Percentiles rank a stretch among this genome's conserved stretches.
Conservation (phyloP, 139 green algal species). For the Pseudopediastrum boryanum region DNA sequence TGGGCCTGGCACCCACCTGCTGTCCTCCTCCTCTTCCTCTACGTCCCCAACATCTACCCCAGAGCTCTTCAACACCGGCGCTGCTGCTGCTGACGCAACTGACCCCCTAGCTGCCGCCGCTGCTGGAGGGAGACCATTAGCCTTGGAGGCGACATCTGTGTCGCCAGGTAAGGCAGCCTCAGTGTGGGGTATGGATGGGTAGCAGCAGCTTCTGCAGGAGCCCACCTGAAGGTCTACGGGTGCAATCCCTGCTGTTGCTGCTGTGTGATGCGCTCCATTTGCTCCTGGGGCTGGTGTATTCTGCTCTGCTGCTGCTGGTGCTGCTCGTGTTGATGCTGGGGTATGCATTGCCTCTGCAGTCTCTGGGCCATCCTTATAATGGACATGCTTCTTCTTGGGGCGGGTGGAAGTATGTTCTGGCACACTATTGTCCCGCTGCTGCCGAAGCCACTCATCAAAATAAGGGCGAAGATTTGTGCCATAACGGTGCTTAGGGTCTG, state of each 20-base stretch:
- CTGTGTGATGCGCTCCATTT: neutral
- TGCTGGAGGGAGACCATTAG: neutral
- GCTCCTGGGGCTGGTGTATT: neutral
- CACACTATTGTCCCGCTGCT: conserved; percentile 26
- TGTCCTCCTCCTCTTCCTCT: neutral
- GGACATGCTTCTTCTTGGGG: too few relatives aligned
- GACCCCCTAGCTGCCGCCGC: neutral
- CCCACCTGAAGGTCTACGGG: conserved; percentile 11
- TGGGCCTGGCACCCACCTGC: neutral
- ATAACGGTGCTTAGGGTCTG: conserved; percentile 69
- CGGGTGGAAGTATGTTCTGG: too few relatives aligned
- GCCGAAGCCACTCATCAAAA: conserved; percentile 52
- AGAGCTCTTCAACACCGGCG: too few relatives aligned
- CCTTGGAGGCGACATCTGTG: too few relatives aligned
- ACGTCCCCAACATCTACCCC: too few relatives aligned
- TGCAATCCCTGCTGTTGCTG: neutral
- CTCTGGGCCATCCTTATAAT: too few relatives aligned
- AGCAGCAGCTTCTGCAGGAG: conserved; percentile 4
- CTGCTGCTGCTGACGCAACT: neutral
- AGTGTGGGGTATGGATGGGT: too few relatives aligned
- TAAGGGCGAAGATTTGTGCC: conserved; percentile 67
- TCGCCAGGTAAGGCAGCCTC: too few relatives aligned
- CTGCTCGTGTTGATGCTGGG: neutral
- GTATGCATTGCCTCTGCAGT: conserved; percentile 6
- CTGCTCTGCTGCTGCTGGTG: conserved; percentile 9